These are phyloP conservation scores for Phytophthora boehmeriae DNA, from an alignment of 352 stramenopile genomes.

Conservation along the genomic window DNA sequence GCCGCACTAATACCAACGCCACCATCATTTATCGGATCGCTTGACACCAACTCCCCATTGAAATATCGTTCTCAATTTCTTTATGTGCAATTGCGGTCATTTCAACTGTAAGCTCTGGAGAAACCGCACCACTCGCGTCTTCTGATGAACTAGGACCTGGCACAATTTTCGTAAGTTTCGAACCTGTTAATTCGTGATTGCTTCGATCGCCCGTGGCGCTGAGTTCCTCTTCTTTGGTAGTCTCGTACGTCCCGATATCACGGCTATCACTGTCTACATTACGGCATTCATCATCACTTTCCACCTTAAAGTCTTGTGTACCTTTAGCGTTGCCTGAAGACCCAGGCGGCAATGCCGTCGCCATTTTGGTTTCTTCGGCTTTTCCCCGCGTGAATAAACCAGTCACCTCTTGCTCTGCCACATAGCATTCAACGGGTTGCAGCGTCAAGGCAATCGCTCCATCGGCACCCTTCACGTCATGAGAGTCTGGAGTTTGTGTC, in stretches of 20 bases:
- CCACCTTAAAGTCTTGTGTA: not conserved
- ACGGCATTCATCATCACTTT: not conserved
- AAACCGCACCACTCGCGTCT: not conserved
- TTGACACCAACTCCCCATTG: not conserved
- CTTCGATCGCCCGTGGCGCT: not conserved
- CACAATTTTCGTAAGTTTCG: not conserved
- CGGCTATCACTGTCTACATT: not conserved
- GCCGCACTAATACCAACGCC: not conserved
- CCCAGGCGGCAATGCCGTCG: too few relatives aligned
- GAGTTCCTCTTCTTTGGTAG: not conserved
- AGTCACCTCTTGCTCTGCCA: constrained; percentile 1
- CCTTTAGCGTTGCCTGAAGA: too few relatives aligned
- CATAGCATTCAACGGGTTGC: constrained; percentile 2
- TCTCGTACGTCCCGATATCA: not conserved
- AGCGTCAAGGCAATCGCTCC: constrained; percentile 5
- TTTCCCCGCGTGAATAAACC: not conserved
- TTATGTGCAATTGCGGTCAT: not conserved
- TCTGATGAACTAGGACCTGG: too few relatives aligned
- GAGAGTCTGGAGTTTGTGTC: not conserved
- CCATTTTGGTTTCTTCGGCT: too few relatives aligned
- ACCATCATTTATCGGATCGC: not conserved
- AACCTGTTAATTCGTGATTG: not conserved
- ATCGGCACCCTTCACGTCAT: not conserved
- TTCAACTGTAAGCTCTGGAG: not conserved
- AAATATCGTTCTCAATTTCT: not conserved